These are phyloP conservation scores for Monosporascus sp. DNA, from an alignment of 2,329 filamentous ascomycete species.

Conservation along the genomic window DNA sequence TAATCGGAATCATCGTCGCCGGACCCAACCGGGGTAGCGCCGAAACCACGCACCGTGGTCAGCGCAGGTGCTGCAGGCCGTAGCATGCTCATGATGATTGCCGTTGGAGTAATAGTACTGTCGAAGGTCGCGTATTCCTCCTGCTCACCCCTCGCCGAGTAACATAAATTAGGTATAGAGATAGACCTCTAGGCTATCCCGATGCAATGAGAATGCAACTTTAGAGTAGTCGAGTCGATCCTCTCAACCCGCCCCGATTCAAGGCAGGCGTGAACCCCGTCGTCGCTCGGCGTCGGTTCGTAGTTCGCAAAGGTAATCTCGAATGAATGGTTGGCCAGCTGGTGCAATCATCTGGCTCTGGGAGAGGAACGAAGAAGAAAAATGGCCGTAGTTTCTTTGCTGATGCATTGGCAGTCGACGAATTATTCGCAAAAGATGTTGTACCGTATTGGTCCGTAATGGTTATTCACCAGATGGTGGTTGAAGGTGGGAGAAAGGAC, in stretches of 20 bases:
- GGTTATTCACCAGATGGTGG: conserved; percentile 15
- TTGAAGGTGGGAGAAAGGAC: not conserved
- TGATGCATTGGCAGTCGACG: conserved; percentile 49
- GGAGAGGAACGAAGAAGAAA: conserved; percentile 43
- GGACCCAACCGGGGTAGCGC: conserved; percentile 47
- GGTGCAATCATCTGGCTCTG: conserved; percentile 54
- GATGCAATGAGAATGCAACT: not conserved
- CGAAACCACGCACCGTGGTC: conserved; percentile 53
- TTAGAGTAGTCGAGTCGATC: not conserved
- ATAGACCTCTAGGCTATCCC: not conserved
- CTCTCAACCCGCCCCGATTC: conserved; percentile 30
- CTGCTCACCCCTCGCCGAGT: not conserved
- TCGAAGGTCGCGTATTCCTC: not conserved
- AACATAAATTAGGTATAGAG: conserved; percentile 1
- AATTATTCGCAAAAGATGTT: not conserved
- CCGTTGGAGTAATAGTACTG: not conserved
- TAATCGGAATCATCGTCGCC: conserved; percentile 55
- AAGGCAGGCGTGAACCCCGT: conserved; percentile 44
- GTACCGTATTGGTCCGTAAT: not conserved
- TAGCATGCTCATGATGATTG: conserved; percentile 33
- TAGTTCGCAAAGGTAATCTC: conserved; percentile 44
- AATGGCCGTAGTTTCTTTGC: conserved; percentile 38
- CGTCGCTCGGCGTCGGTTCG: conserved; percentile 56
- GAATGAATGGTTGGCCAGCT: conserved; percentile 43
- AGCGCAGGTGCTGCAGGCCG: conserved; percentile 43